Percentiles rank a stretch among this genome's conserved stretches.
phyloP scores from a whole-genome alignment of 371 early-diverging fungal species.

The Conidiobolus coronatus region DNA sequence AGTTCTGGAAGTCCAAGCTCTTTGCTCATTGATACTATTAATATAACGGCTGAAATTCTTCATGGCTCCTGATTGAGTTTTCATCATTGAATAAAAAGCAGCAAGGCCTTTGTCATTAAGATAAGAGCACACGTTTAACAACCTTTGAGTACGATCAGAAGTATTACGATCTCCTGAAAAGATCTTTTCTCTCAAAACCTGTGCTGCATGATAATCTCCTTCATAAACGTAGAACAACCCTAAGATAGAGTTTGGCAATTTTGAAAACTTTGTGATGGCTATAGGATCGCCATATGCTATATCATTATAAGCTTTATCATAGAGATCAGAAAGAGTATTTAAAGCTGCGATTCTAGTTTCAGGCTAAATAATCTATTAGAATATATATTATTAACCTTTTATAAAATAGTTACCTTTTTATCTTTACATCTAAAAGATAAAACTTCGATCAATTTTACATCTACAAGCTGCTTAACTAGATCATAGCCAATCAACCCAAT shows the following conservation, averaged over 20 bases:
- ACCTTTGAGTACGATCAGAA: conserved; percentile 11
- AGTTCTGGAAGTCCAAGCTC: too few relatives aligned
- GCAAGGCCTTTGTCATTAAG: too few relatives aligned
- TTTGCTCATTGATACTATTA: too few relatives aligned
- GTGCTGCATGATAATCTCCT: conserved; percentile 1
- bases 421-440: conserved; percentile 65
- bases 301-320: not conserved
- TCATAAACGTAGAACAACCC: not conserved
- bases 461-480: conserved; percentile 20
- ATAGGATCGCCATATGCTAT: not conserved
- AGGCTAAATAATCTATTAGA: too few relatives aligned
- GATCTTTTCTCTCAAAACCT: conserved; percentile 34
- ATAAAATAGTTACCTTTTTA: conserved; percentile 31
- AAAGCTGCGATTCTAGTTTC: too few relatives aligned
- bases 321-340: not conserved
- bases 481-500: conserved; percentile 36
- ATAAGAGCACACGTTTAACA: too few relatives aligned
- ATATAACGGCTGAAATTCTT: too few relatives aligned
- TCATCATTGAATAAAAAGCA: too few relatives aligned
- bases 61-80: too few relatives aligned
- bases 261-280: not conserved
- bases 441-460: conserved; percentile 27
- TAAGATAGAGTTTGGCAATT: not conserved
- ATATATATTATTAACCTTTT: not conserved
- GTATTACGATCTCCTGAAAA: conserved; percentile 44